Evolutionary conservation across 768 basidiomycete species (phyloP).

Genomic region (Hortiboletus flavorubellus): DNA sequence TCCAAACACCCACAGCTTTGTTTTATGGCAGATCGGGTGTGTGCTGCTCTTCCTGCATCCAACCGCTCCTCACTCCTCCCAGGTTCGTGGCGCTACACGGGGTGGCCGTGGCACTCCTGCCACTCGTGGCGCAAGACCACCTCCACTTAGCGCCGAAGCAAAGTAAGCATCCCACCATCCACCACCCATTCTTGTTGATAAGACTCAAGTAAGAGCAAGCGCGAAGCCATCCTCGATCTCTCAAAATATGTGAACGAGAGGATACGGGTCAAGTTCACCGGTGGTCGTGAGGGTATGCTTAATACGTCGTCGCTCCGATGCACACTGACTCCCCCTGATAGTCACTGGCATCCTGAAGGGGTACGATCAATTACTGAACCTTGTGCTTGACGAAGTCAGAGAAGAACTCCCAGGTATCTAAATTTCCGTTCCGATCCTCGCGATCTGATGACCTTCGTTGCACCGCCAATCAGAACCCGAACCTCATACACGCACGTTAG

Average conservation of each 20-base stretch:
- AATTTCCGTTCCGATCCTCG: constrained; percentile 9
- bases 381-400: constrained; percentile 93
- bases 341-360: constrained; percentile 94
- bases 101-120: constrained; percentile 43
- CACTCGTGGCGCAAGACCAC: constrained; percentile 18
- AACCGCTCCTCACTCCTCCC: constrained; percentile 25
- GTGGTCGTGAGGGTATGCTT: constrained; percentile 83
- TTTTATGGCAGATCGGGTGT: constrained; percentile 33
- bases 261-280: constrained; percentile 97
- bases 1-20: constrained; percentile 5
- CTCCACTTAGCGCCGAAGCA: constrained; percentile 16
- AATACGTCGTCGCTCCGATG: not conserved
- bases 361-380: constrained; percentile 92
- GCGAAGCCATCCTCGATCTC: constrained; percentile 94
- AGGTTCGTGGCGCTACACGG: constrained; percentile 61
- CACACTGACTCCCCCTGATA: constrained; percentile 31
- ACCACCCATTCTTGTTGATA: constrained; percentile 25
- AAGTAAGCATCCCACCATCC: constrained; percentile 23
- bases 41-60: constrained; percentile 2
- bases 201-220: constrained; percentile 45
- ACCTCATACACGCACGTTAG: constrained; percentile 62
- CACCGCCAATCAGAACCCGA: constrained; percentile 50
- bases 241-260: constrained; percentile 91
- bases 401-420: constrained; percentile 70
- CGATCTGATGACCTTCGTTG: constrained; percentile 6